Evolutionary conservation across 176 grass and related monocot species (phyloP).

Genomic region (Melocanna baccifera): DNA sequence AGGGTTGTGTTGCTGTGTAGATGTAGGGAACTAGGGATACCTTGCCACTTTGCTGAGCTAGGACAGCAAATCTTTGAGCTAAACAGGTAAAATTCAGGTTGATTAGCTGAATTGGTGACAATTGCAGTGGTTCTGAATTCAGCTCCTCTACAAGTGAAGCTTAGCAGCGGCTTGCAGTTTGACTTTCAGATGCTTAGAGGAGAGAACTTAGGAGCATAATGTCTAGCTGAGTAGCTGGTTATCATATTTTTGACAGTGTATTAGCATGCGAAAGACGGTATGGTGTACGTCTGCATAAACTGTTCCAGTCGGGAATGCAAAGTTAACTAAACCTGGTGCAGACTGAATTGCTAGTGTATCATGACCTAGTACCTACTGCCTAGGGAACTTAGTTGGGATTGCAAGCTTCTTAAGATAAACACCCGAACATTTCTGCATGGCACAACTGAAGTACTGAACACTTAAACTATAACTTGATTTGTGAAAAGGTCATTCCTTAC

Average conservation of each 20-base stretch:
- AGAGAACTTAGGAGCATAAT: neutral
- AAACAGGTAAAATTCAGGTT: neutral
- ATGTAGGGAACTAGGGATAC: neutral
- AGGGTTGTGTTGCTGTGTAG: neutral
- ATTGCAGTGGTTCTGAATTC: neutral
- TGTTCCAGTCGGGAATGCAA: neutral
- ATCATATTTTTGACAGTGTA: neutral
- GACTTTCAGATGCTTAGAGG: neutral
- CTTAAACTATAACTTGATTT: neutral
- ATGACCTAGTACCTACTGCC: neutral
- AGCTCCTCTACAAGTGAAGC: neutral
- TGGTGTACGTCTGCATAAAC: neutral
- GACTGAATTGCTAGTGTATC: neutral
- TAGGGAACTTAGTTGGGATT: neutral
- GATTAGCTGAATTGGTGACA: neutral
- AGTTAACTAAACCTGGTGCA: neutral
- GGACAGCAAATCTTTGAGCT: neutral
- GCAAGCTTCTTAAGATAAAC: neutral
- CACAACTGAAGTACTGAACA: neutral
- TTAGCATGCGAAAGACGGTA: neutral
- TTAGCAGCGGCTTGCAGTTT: neutral
- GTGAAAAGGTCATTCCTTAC: neutral
- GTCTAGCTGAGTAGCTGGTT: neutral
- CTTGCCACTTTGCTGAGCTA: neutral
- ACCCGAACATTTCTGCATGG: neutral